Percentiles rank a stretch among this genome's conserved stretches.
Evolutionary conservation across 2,329 filamentous ascomycete species (phyloP).

Genomic region (Pseudocercospora eumusae): DNA sequence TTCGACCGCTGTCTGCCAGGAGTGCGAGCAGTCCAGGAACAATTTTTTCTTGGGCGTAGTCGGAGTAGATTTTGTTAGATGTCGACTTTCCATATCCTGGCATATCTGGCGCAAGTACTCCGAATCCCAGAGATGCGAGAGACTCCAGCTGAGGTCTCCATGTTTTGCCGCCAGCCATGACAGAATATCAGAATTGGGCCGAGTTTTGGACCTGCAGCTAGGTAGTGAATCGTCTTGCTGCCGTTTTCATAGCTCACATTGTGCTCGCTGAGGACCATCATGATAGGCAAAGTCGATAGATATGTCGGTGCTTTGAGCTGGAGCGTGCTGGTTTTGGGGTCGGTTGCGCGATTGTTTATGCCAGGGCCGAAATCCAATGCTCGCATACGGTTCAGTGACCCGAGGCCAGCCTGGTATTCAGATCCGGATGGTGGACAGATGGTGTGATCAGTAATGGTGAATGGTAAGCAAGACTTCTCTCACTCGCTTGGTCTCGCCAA

Average conservation of each 20-base stretch:
- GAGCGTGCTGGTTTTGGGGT: background rate
- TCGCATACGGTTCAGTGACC: too few species aligned
- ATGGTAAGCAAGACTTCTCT: background rate
- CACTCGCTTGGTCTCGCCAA: background rate
- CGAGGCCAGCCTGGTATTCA: too few species aligned
- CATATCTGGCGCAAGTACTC: constrained; percentile 36
- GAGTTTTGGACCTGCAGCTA: constrained; percentile 24
- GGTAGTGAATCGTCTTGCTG: constrained; percentile 17
- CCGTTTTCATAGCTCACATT: background rate
- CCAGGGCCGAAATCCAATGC: background rate
- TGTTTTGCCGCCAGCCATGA: constrained; percentile 39
- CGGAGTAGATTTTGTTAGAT: constrained; percentile 30
- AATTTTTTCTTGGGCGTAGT: constrained; percentile 36
- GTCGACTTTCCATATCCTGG: constrained; percentile 41
- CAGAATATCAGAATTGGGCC: constrained; percentile 29
- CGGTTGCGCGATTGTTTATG: background rate
- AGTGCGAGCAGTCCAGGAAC: constrained; percentile 40
- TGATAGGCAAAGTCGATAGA: background rate
- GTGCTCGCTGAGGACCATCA: background rate
- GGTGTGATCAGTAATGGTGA: background rate
- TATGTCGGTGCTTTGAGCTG: background rate
- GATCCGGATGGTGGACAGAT: too few species aligned
- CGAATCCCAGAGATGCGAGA: constrained; percentile 33
- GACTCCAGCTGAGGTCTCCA: constrained; percentile 41
- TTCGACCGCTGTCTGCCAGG: constrained; percentile 42